phyloP scores from a whole-genome alignment of 1,139 yeast species.

The Nakaseomyces bracarensis region DNA sequence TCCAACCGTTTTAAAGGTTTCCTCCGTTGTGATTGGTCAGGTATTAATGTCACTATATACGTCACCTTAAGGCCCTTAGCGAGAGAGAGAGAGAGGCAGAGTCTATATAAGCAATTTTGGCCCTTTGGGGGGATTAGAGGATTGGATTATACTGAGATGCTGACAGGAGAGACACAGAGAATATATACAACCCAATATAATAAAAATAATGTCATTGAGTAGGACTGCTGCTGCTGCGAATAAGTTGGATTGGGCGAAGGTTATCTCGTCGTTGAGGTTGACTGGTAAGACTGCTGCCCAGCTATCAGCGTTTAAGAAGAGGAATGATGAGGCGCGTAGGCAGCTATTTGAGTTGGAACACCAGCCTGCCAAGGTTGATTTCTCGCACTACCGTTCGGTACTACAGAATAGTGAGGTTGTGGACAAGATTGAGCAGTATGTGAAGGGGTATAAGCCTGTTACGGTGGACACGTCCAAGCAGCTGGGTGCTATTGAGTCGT shows the following conservation, averaged over 20 bases:
- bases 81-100: background rate
- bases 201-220: slow-evolving; percentile 26
- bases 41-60: background rate
- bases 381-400: slow-evolving; percentile 65
- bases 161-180: too few relatives aligned
- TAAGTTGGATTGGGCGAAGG: slow-evolving; percentile 92
- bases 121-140: background rate
- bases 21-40: slow-evolving; percentile 4
- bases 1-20: background rate
- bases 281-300: slow-evolving; percentile 88
- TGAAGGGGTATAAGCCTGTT: slow-evolving; percentile 69
- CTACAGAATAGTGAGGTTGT: slow-evolving; percentile 78
- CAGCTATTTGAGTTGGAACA: slow-evolving; percentile 62
- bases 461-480: slow-evolving; percentile 83
- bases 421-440: slow-evolving; percentile 72
- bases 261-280: slow-evolving; percentile 80
- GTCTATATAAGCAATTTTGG: background rate
- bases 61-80: background rate
- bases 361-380: slow-evolving; percentile 74
- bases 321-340: slow-evolving; percentile 96
- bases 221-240: slow-evolving; percentile 74
- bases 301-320: slow-evolving; percentile 88
- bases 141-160: background rate
- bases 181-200: too few relatives aligned
- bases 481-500: slow-evolving; percentile 83